A percentile compares a stretch with the other conserved stretches of the same genome.
Evolutionary conservation across 371 early-diverging fungal genomes (phyloP).

Genomic region (Apophysomyces ossiformis): DNA sequence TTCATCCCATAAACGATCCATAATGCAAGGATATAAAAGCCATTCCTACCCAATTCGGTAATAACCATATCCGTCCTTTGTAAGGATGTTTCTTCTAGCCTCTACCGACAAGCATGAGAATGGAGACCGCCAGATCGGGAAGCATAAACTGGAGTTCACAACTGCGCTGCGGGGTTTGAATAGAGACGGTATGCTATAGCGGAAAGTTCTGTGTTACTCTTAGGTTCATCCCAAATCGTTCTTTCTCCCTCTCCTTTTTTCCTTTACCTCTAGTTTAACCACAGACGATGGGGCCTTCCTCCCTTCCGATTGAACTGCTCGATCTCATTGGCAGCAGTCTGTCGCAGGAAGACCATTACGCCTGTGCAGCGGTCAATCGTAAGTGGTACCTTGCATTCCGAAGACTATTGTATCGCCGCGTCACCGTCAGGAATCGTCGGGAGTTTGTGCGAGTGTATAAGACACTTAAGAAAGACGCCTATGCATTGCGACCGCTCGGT

Average conservation of each 20-base stretch:
- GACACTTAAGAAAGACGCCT: constrained; percentile 1
- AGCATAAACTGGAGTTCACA: too few species aligned
- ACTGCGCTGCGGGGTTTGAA: neutral
- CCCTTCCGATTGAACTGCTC: constrained; percentile 1
- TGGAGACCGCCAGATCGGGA: too few species aligned
- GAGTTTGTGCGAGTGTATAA: neutral
- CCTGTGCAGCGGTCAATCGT: constrained; percentile 6
- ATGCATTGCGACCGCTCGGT: neutral
- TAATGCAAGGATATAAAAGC: too few species aligned
- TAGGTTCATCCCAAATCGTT: neutral
- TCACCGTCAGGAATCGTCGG: constrained; percentile 6
- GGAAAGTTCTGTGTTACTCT: constrained; percentile 1
- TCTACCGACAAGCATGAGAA: too few species aligned
- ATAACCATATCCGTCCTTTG: too few species aligned
- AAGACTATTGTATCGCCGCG: constrained; percentile 1
- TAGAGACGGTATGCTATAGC: neutral
- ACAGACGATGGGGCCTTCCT: neutral
- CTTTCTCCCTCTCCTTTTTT: neutral
- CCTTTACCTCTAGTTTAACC: neutral
- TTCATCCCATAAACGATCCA: too few species aligned
- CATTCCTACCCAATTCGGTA: too few species aligned
- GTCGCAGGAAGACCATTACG: constrained; percentile 7
- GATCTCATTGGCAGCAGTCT: constrained; percentile 3
- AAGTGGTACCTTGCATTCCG: constrained; percentile 10
- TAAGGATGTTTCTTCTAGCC: too few species aligned